Base-by-base conservation (phyloP, 305 asterid genomes). In the Fraxinus sp. region DNA sequence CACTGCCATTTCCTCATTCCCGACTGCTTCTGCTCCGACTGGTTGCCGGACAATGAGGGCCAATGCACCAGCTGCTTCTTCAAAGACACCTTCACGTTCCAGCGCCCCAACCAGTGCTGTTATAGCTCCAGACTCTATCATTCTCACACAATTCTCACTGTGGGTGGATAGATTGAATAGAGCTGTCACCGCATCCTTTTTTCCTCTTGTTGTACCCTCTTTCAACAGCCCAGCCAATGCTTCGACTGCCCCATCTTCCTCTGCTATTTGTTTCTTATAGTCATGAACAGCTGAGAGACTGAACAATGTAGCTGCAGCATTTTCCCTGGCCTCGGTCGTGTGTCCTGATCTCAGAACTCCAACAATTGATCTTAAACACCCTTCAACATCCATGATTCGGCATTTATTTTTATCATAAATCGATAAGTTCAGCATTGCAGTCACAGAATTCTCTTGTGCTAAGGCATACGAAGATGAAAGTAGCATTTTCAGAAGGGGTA, bases 221-320 rank as follows among this genome's bases (percentile, higher is more conserved):
- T 85, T 86, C 87, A 95, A 70, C 81, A 95, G 80, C 70, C 83
- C 82, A 0, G 96, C 93, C 79, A 95, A 87, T 44, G 98, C 93
- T 87, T 90, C 93, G 0, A 93, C 88, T 1, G 97, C 97, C 16
- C 99, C 97, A 1, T 90, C 89, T 88, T 92, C 95, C n/a, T 64
- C 84, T 0, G 95, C 97, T 66, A 95, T 95, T 70, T 83, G 88
- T 79, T 88, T 94, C 86, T 95, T 95, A 71, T 93, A 91, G 44
- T 93, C 91, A 11, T 95, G 99, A 87, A 95, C 94, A 2, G 98
- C 95, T 2, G 99, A 95, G 72, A 95, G 99, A 57, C 99, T 95
- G 89, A 95, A 95, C 76, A 95, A 68, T 0, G 98, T 95, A 0
- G 99, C 99, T 10, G 99, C 99, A 7, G 99, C 97, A 55, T 95